Percentiles rank a stretch among this genome's conserved stretches.
These are phyloP conservation scores for Xylaria cubensis DNA, from an alignment of 495 filamentous ascomycete genomes.

Conservation along the genomic window DNA sequence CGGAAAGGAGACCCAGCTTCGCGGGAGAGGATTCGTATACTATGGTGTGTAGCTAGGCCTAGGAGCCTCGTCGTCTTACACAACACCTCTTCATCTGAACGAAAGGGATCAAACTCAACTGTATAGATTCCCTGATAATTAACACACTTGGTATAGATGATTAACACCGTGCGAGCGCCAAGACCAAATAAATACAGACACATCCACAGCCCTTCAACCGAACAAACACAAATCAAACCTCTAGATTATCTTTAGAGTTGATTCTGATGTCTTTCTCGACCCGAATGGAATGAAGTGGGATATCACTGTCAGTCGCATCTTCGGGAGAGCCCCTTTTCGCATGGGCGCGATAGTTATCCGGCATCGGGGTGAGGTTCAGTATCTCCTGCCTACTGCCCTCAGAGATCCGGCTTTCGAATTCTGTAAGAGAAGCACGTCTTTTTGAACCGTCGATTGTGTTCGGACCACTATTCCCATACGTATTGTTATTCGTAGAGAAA, in stretches of 20 bases:
- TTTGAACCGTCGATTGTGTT: constrained; percentile 1
- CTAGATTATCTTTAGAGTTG: neutral
- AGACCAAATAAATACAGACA: neutral
- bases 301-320: neutral
- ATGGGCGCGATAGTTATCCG: constrained; percentile 22
- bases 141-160: neutral
- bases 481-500: neutral
- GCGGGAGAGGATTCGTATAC: too few relatives aligned
- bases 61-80: neutral
- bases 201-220: neutral
- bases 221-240: neutral
- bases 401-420: neutral
- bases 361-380: constrained; percentile 4
- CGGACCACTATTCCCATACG: neutral
- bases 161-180: neutral
- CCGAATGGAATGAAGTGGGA: constrained; percentile 23
- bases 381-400: constrained; percentile 15
- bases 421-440: neutral
- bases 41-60: neutral
- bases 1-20: too few relatives aligned
- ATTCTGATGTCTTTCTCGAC: constrained; percentile 21
- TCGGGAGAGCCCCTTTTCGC: constrained; percentile 13
- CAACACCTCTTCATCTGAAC: neutral
- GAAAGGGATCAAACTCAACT: neutral
- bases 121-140: neutral